A percentile compares a stretch with the other conserved stretches of the same genome.
Conservation (phyloP, 1,139 yeast species). For the Starmera stellimalicola region DNA sequence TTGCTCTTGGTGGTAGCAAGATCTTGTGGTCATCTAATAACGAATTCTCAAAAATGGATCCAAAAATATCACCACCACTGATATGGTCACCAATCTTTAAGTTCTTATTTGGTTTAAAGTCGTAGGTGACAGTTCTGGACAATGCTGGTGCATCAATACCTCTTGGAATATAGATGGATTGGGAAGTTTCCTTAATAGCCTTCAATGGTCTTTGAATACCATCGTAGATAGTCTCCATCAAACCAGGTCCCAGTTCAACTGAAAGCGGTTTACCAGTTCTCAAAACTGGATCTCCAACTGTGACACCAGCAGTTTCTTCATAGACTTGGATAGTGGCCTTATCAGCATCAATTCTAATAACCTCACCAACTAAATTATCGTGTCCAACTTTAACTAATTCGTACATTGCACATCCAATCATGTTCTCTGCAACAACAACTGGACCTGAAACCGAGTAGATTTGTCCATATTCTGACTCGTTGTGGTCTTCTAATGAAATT, state of each 20-base stretch:
- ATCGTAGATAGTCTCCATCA: conserved; percentile 97
- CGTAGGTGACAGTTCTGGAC: conserved; percentile 72
- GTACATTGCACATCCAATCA: conserved; percentile 99
- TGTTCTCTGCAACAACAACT: conserved; percentile 92
- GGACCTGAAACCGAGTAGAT: conserved; percentile 97
- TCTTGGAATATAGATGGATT: conserved; percentile 94
- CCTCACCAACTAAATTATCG: conserved; percentile 94
- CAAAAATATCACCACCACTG: conserved; percentile 96
- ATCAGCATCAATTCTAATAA: conserved; percentile 91
- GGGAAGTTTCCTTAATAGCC: conserved; percentile 77
- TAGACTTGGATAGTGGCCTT: conserved; percentile 97
- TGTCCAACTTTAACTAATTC: conserved; percentile 97
- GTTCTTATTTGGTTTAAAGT: conserved; percentile 62
- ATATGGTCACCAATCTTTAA: conserved; percentile 93
- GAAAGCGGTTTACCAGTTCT: conserved; percentile 97
- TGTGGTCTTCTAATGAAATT: conserved; percentile 67
- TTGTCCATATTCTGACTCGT: conserved; percentile 75
- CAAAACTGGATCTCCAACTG: conserved; percentile 97
- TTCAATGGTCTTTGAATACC: conserved; percentile 98
- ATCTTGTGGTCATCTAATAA: conserved; percentile 87
- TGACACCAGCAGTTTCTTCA: conserved; percentile 98
- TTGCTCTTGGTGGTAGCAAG: conserved; percentile 92
- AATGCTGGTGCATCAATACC: conserved; percentile 96
- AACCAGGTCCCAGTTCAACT: conserved; percentile 98
- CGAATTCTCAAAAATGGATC: conserved; percentile 89